Evolutionary conservation across 768 basidiomycete species (phyloP).

Genomic region (Lentinula raphanica): DNA sequence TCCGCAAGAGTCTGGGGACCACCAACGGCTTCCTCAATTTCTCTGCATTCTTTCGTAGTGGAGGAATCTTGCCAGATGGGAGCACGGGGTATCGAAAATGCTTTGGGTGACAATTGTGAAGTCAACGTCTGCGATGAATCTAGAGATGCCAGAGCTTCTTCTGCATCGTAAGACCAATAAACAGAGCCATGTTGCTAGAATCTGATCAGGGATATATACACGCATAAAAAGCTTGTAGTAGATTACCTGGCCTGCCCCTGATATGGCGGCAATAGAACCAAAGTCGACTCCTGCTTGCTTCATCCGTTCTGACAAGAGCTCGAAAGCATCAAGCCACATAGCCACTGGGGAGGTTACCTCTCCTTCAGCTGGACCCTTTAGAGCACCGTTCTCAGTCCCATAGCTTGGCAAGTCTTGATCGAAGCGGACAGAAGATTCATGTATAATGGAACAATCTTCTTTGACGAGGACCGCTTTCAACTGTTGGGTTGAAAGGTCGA

Average conservation of each 20-base stretch:
- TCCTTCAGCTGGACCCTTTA: slow-evolving; percentile 58
- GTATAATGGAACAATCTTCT: slow-evolving; percentile 47
- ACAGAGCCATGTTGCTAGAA: slow-evolving; percentile 81
- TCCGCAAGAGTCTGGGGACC: slow-evolving; percentile 69
- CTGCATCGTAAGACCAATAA: slow-evolving; percentile 65
- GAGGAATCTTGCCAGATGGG: slow-evolving; percentile 95
- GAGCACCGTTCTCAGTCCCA: slow-evolving; percentile 60
- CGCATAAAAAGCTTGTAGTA: not conserved
- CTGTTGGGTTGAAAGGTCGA: slow-evolving; percentile 85
- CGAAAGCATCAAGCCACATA: slow-evolving; percentile 85
- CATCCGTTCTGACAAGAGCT: slow-evolving; percentile 65
- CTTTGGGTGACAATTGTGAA: slow-evolving; percentile 54
- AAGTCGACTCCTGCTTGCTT: slow-evolving; percentile 56
- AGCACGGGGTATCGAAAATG: slow-evolving; percentile 62
- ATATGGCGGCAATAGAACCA: slow-evolving; percentile 53
- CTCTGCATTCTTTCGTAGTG: slow-evolving; percentile 67
- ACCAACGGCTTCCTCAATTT: slow-evolving; percentile 61
- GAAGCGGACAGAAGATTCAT: slow-evolving; percentile 73
- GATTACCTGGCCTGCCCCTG: slow-evolving; percentile 74
- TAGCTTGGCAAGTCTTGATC: slow-evolving; percentile 73
- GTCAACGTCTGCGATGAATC: slow-evolving; percentile 45
- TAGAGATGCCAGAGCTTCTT: slow-evolving; percentile 46
- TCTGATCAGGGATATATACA: not conserved
- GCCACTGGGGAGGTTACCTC: slow-evolving; percentile 76
- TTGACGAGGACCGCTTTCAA: slow-evolving; percentile 71